Conservation (phyloP, 2,329 filamentous ascomycete genomes). For the Talaromyces sp. region DNA sequence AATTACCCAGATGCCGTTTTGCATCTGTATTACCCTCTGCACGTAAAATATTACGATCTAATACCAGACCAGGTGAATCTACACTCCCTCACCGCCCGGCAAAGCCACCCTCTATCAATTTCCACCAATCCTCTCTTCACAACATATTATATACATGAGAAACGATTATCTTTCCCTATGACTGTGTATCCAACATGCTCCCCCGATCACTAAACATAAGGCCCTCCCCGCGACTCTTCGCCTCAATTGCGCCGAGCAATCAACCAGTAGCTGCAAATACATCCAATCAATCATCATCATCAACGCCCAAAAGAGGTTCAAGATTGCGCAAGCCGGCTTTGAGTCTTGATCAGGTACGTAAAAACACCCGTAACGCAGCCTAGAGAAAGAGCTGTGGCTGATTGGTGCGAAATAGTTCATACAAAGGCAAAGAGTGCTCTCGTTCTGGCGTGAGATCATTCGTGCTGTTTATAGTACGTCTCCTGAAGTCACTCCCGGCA, state of each 20-base stretch:
- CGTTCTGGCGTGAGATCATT: conserved; percentile 19
- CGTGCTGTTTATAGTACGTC: conserved; percentile 18
- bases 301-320: not conserved
- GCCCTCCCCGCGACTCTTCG: conserved; percentile 10
- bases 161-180: no score
- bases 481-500: not conserved
- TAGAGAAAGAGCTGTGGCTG: not conserved
- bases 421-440: conserved; percentile 17
- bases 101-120: not conserved
- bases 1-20: not conserved
- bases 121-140: not conserved
- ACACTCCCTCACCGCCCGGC: not conserved
- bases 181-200: not conserved
- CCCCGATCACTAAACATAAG: not conserved
- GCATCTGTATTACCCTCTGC: not conserved
- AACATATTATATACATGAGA: no score
- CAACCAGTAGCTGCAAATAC: conserved; percentile 5
- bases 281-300: not conserved
- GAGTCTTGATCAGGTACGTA: conserved; percentile 18
- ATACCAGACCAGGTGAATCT: not conserved
- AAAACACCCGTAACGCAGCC: no score
- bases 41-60: not conserved
- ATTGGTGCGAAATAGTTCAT: conserved; percentile 13
- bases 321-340: conserved; percentile 14
- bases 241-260: conserved; percentile 7